Evolutionary conservation across 306 rosid genomes (phyloP).

Genomic region (Elaeagnus macrophylla): DNA sequence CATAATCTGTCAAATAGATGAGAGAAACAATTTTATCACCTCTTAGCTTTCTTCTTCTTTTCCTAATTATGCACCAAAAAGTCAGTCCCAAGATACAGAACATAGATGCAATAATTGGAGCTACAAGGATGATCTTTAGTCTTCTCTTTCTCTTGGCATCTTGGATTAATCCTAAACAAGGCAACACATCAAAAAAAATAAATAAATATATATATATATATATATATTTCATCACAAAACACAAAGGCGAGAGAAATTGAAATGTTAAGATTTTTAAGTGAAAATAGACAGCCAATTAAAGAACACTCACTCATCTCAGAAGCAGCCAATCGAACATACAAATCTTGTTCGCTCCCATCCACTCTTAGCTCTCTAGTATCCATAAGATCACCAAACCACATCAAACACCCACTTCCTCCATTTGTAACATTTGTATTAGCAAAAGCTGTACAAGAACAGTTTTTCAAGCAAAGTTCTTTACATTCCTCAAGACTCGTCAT

Average conservation of each 20-base stretch:
- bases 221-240: too few species aligned
- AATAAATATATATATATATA: too few species aligned
- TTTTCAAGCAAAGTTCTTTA: slow-evolving; percentile 3
- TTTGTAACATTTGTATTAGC: too few species aligned
- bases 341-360: slow-evolving; percentile 14
- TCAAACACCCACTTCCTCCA: too few species aligned
- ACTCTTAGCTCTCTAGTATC: background rate
- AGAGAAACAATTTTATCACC: slow-evolving; percentile 21
- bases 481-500: slow-evolving; percentile 23
- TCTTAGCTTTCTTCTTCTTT: slow-evolving; percentile 6
- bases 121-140: background rate
- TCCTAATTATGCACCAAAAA: background rate
- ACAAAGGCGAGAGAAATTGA: too few species aligned
- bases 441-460: too few species aligned
- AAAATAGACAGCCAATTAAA: background rate
- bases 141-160: background rate
- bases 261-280: too few species aligned
- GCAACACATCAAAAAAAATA: background rate
- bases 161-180: background rate
- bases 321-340: slow-evolving; percentile 27
- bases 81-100: background rate
- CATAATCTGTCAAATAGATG: background rate
- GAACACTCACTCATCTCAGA: slow-evolving; percentile 16
- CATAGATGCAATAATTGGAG: background rate
- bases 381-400: too few species aligned